Conservation (phyloP, 2,329 filamentous ascomycete species). For the Fusarium anthophilum region DNA sequence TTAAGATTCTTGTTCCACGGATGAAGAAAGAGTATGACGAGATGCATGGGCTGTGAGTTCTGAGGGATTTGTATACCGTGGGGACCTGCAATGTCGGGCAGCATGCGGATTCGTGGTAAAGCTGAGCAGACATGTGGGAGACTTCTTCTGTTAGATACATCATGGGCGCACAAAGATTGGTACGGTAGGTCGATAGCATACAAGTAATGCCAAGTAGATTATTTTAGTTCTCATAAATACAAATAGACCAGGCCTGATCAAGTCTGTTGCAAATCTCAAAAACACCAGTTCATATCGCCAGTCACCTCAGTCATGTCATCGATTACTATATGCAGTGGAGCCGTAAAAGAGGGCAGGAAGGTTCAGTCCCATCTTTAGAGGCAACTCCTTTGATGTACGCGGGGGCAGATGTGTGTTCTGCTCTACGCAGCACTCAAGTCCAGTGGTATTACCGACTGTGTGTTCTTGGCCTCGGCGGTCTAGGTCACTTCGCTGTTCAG, state of each 20-base stretch:
- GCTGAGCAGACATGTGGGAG: no score
- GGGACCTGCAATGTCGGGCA: no score
- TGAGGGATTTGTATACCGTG: no score
- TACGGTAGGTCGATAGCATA: no score
- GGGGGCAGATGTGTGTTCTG: neutral
- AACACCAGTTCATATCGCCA: neutral
- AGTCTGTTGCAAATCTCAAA: neutral
- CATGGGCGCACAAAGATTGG: no score
- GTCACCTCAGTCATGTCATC: neutral
- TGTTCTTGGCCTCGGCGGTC: neutral
- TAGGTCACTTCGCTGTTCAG: neutral
- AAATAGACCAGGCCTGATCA: no score
- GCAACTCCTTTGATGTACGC: neutral
- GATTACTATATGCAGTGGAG: neutral
- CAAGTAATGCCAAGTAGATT: no score
- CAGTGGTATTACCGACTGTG: neutral
- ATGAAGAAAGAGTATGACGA: neutral
- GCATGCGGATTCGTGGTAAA: accelerated
- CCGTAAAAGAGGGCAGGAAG: neutral
- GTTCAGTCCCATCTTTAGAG: neutral
- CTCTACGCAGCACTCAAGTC: neutral
- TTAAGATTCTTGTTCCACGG: neutral
- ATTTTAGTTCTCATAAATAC: no score
- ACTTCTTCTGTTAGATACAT: neutral
- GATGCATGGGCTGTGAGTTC: neutral